Percentiles rank a stretch among this genome's conserved stretches.
Evolutionary conservation across 352 stramenopile species (phyloP).

Genomic region (Thalassiosira oceanica): DNA sequence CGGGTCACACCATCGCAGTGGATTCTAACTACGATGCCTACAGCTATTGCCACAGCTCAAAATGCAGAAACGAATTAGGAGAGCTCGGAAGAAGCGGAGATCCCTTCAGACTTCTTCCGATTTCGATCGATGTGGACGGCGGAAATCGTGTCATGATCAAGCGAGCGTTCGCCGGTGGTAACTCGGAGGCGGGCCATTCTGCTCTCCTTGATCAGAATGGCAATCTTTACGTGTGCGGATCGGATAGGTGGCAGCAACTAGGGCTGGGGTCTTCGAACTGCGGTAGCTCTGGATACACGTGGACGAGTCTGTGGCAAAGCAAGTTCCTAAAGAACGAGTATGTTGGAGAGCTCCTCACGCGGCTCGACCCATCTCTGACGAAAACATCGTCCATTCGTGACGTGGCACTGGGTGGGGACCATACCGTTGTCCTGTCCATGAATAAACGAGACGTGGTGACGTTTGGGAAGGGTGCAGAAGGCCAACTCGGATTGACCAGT

Average conservation of each 20-base stretch:
- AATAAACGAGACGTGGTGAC: conserved; percentile 54
- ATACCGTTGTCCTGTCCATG: conserved; percentile 59
- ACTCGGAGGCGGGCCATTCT: conserved; percentile 52
- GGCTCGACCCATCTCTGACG: conserved; percentile 21
- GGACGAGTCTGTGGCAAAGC: conserved; percentile 59
- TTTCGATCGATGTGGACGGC: conserved; percentile 9
- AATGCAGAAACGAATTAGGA: conserved; percentile 38
- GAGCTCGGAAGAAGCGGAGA: conserved; percentile 25
- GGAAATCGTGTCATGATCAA: neutral
- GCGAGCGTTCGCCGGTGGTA: conserved; percentile 39
- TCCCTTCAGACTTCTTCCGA: conserved; percentile 12
- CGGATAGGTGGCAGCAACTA: conserved; percentile 71
- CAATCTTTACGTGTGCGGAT: conserved; percentile 54
- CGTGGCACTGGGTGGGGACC: conserved; percentile 70
- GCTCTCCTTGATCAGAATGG: conserved; percentile 51
- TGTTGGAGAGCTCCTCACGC: conserved; percentile 31
- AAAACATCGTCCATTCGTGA: conserved; percentile 30
- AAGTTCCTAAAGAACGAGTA: conserved; percentile 39
- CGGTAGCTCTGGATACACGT: conserved; percentile 62
- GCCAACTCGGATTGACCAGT: conserved; percentile 51
- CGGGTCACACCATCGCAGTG: conserved; percentile 31
- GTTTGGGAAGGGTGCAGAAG: conserved; percentile 64
- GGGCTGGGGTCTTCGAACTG: conserved; percentile 52
- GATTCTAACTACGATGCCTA: conserved; percentile 6
- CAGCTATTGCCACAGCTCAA: conserved; percentile 24